Conservation (phyloP, 1,139 yeast genomes). For the Candida pseudoviswanathii region DNA sequence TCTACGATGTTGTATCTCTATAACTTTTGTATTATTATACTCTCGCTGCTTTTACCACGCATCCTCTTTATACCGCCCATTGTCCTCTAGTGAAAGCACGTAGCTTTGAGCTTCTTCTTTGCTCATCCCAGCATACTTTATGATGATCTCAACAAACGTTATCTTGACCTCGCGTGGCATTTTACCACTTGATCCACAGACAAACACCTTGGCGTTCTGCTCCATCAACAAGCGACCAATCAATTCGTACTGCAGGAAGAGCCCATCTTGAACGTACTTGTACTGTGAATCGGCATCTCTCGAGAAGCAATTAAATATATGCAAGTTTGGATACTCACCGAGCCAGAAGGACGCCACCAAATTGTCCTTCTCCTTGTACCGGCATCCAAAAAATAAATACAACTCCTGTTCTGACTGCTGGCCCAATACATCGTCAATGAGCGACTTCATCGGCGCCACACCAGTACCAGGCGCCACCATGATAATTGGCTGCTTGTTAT, state of each 20-base stretch:
- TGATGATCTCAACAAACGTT: constrained; percentile 66
- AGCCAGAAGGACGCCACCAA: constrained; percentile 62
- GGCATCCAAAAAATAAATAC: constrained; percentile 74
- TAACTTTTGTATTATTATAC: not conserved
- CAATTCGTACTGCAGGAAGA: constrained; percentile 50
- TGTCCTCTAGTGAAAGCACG: constrained; percentile 62
- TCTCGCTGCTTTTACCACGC: constrained; percentile 62
- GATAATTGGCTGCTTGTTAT: constrained; percentile 55
- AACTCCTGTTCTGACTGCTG: constrained; percentile 26
- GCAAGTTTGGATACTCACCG: constrained; percentile 32
- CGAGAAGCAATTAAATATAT: constrained; percentile 61
- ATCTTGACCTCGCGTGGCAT: constrained; percentile 92
- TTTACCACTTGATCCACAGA: constrained; percentile 92
- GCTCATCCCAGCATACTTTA: constrained; percentile 37
- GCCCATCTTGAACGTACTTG: constrained; percentile 73
- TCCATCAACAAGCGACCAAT: constrained; percentile 57
- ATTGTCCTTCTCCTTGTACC: constrained; percentile 68
- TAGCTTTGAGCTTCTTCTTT: constrained; percentile 53
- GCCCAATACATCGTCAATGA: constrained; percentile 43
- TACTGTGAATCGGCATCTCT: constrained; percentile 46
- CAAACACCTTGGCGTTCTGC: constrained; percentile 61
- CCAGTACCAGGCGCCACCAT: constrained; percentile 93
- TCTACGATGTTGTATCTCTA: not conserved
- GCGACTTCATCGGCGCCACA: constrained; percentile 80
- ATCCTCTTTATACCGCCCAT: constrained; percentile 79